phyloP scores from a whole-genome alignment of 108 stramenopile genomes.

The Nannochloropsis oceanica region DNA sequence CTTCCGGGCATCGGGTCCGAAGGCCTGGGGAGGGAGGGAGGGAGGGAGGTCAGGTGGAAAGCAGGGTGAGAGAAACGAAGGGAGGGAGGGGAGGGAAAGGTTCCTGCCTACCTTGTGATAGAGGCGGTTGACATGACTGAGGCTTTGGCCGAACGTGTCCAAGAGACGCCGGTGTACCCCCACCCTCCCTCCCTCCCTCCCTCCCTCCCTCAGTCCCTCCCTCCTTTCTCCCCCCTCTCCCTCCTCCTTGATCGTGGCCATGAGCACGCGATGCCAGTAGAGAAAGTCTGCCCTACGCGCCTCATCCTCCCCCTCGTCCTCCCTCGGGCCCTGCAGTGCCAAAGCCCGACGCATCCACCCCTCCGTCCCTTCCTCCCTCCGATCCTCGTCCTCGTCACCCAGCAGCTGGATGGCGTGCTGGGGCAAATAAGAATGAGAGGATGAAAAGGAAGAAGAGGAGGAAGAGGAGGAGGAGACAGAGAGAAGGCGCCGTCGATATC shows the following conservation, averaged over 20 bases:
- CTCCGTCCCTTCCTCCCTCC: not conserved
- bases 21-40: not conserved
- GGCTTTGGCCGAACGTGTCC: conserved; percentile 33
- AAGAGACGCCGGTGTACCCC: conserved; percentile 1
- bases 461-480: too few species aligned
- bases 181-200: not conserved
- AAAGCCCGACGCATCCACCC: not conserved
- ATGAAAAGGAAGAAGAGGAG: too few species aligned
- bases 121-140: conserved; percentile 30
- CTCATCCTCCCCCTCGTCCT: not conserved
- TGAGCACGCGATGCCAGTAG: not conserved
- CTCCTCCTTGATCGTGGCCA: not conserved
- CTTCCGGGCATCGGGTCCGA: conserved; percentile 20
- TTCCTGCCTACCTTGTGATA: conserved; percentile 12
- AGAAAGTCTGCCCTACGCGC: not conserved
- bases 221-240: not conserved
- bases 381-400: not conserved
- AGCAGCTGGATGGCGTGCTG: not conserved
- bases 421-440: too few species aligned
- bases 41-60: not conserved
- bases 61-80: not conserved
- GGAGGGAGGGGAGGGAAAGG: not conserved
- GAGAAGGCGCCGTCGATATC: too few species aligned
- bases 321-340: not conserved
- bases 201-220: not conserved